Percentiles rank a stretch among this genome's conserved stretches.
phyloP scores from a whole-genome alignment of 176 grass and related monocot genomes.

The Stipa capillata region DNA sequence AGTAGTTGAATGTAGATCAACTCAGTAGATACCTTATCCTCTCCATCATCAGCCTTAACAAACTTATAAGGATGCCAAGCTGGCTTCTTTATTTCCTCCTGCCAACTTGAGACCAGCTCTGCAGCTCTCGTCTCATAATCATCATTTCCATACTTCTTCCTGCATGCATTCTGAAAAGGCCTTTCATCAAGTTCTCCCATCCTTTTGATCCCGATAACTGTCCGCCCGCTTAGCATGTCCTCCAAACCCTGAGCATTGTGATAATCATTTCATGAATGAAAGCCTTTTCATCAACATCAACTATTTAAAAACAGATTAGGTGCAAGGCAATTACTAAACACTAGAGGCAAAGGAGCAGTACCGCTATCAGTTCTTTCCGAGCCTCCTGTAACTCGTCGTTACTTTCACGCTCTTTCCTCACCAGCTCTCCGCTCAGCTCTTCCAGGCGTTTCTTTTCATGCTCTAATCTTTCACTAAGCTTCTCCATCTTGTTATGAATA shows the following conservation, averaged over 20 bases:
- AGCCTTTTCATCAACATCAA: slow-evolving; percentile 9
- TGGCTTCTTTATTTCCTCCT: slow-evolving; percentile 93
- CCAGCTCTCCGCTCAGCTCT: slow-evolving; percentile 50
- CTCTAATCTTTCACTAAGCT: slow-evolving; percentile 58
- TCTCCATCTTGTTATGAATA: slow-evolving; percentile 76
- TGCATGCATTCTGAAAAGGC: slow-evolving; percentile 66
- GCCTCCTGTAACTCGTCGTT: slow-evolving; percentile 81
- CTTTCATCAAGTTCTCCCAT: slow-evolving; percentile 83
- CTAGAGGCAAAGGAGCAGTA: slow-evolving; percentile 12
- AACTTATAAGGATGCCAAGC: slow-evolving; percentile 90
- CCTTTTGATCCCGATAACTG: slow-evolving; percentile 78
- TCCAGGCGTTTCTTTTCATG: slow-evolving; percentile 56
- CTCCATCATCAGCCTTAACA: slow-evolving; percentile 38
- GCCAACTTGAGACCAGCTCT: slow-evolving; percentile 52
- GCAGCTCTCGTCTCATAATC: slow-evolving; percentile 44
- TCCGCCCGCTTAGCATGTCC: slow-evolving; percentile 40
- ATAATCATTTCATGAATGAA: background rate
- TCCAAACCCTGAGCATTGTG: slow-evolving; percentile 59
- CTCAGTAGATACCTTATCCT: slow-evolving; percentile 38
- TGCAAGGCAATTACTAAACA: slow-evolving; percentile 11
- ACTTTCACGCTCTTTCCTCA: slow-evolving; percentile 73
- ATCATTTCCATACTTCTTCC: slow-evolving; percentile 28
- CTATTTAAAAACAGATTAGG: background rate
- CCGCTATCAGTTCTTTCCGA: slow-evolving; percentile 72
- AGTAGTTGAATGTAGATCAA: background rate